Conservation (phyloP, 495 filamentous ascomycete species). For the Pseudoneurospora amorphoporcata region DNA sequence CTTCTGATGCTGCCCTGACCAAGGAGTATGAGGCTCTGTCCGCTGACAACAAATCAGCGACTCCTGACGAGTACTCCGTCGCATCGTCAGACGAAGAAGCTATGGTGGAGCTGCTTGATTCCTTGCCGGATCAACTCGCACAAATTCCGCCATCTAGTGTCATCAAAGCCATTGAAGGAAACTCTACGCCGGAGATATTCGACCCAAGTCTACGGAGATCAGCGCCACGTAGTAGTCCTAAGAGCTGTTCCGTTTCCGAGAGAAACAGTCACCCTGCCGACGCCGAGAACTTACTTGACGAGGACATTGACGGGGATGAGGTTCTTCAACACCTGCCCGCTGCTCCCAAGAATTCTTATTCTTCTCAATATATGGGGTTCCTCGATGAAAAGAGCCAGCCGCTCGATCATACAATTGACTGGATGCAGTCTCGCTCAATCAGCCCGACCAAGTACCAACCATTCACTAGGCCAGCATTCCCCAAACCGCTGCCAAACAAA, state of each 20-base stretch:
- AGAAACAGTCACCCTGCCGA: neutral
- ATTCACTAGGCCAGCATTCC: conserved; percentile 42
- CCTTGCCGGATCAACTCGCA: neutral
- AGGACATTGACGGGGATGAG: conserved; percentile 28
- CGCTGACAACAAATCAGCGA: neutral
- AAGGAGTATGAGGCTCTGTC: neutral
- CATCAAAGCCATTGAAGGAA: conserved; percentile 1
- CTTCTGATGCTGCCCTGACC: neutral
- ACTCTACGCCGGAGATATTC: conserved; percentile 1
- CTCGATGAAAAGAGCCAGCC: neutral
- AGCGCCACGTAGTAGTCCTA: neutral
- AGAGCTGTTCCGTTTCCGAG: neutral
- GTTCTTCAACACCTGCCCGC: conserved; percentile 13
- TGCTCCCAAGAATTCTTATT: neutral
- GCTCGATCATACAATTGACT: neutral
- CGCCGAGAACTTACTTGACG: conserved; percentile 23
- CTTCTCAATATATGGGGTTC: neutral
- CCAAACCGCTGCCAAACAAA: conserved; percentile 36
- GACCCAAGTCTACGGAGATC: conserved; percentile 6
- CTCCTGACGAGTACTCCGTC: conserved; percentile 1
- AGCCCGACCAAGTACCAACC: conserved; percentile 3
- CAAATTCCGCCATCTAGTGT: conserved; percentile 7
- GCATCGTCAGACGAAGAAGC: conserved; percentile 8
- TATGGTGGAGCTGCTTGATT: conserved; percentile 2
- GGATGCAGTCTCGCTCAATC: neutral